Base-by-base conservation (phyloP, 2,329 filamentous ascomycete genomes). In the Ophiostoma sp. region DNA sequence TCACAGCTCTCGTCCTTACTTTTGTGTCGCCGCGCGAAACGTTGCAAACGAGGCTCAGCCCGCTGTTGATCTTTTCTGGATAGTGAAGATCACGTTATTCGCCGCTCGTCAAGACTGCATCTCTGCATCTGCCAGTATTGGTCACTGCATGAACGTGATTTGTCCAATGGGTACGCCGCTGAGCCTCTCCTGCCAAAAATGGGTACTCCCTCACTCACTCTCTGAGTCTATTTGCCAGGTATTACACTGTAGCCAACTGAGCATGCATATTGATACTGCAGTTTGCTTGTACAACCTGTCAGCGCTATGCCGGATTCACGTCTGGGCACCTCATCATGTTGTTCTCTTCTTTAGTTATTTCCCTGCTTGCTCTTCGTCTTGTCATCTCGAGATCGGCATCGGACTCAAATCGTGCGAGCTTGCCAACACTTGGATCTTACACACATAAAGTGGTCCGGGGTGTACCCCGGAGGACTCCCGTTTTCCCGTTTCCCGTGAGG, bases 321-420 rank as follows among this genome's bases (percentile, higher is more conserved):
- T 36, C 19, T 63, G 57, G 50, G 50, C 50, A 59, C 55, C 8
- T 17, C 48, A n/a, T 55, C 1, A 42, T 31, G 3, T 33, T 15
- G 28, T 33, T 63, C 33, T 39, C 19, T 36, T 36, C 25, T 17
- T 31, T 28, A 9, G 1, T 31, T 33, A 59, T 4, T 63, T 39
- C 59, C 33, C 59, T 39, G 31, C 48, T n/a, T 2, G 8, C 42
- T 25, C 36, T 22, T 36, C 8, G 31, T n/a, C n/a, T 22, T 48
- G 59, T 25, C 59, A 63, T 39, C 59, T n/a, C 9, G 59, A 64
- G 59, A 64, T 64, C 59, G 59, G 33, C 33, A 64, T 25, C 59
- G 19, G 59, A 17, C 33, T 25, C 33, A 19, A 22, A 61, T 61
- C 57, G 17, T 31, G 33, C 33, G 8, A 45, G 36, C 36, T 45